phyloP scores from a whole-genome alignment of 495 filamentous ascomycete species.

The Aspergillus leporis region DNA sequence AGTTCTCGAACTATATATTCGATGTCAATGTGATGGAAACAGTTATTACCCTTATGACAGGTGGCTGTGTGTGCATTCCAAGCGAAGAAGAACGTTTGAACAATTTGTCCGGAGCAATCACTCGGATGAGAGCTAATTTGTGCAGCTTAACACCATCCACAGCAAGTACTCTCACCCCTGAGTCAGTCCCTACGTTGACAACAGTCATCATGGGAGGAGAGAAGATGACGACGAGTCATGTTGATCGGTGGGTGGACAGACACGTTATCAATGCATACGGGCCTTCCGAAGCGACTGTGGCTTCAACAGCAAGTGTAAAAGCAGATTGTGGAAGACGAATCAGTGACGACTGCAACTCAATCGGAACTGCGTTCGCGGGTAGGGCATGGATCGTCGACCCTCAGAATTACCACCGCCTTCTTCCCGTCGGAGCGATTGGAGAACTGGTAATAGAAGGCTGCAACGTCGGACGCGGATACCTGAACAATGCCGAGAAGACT shows the following conservation, averaged over 20 bases:
- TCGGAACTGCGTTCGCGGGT: conserved; percentile 41
- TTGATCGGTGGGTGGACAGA: conserved; percentile 43
- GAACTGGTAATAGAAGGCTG: conserved; percentile 67
- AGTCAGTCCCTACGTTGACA: conserved; percentile 48
- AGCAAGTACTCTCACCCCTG: conserved; percentile 47
- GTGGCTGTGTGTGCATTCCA: conserved; percentile 66
- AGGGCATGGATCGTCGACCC: conserved; percentile 62
- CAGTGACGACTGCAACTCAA: conserved; percentile 37
- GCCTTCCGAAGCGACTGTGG: conserved; percentile 53
- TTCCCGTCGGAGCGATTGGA: conserved; percentile 62
- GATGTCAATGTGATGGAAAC: conserved; percentile 68
- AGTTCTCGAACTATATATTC: conserved; percentile 69
- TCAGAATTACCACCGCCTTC: conserved; percentile 53
- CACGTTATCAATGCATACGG: conserved; percentile 56
- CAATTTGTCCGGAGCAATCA: conserved; percentile 45
- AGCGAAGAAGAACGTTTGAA: conserved; percentile 56
- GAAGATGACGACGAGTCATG: conserved; percentile 47
- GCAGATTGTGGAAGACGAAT: conserved; percentile 45
- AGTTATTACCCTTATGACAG: conserved; percentile 61
- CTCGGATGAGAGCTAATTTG: conserved; percentile 42
- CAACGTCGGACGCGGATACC: conserved; percentile 59
- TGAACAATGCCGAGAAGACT: conserved; percentile 56
- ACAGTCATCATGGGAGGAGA: conserved; percentile 57
- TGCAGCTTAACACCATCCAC: conserved; percentile 46
- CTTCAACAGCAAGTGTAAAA: conserved; percentile 43